phyloP scores from a whole-genome alignment of 495 filamentous ascomycete genomes.

The Aspergillus heteromorphus region DNA sequence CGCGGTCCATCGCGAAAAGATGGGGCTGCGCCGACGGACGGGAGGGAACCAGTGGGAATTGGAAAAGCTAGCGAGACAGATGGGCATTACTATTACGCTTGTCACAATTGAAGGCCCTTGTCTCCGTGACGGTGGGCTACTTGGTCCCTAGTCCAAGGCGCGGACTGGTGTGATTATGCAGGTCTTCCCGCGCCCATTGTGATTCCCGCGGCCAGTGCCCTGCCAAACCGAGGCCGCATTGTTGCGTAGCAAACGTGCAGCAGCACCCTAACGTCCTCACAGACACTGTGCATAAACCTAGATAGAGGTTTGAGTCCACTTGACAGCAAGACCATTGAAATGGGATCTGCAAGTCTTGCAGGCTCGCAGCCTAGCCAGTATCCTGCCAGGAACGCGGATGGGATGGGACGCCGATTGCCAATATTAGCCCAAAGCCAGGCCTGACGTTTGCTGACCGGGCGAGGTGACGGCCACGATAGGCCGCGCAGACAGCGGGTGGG shows the following conservation, averaged over 20 bases:
- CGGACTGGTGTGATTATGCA: background rate
- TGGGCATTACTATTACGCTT: background rate
- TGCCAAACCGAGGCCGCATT: background rate
- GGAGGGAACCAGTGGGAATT: constrained; percentile 1
- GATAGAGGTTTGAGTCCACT: background rate
- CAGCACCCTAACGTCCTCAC: constrained; percentile 6
- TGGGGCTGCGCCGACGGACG: constrained; percentile 12
- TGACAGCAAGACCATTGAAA: constrained; percentile 9
- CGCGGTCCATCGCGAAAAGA: constrained; percentile 7
- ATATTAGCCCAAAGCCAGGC: background rate
- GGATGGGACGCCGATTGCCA: constrained; percentile 1
- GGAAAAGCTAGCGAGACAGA: background rate
- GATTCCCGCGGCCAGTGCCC: background rate
- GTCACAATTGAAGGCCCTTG: background rate
- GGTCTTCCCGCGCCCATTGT: background rate
- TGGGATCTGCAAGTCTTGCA: constrained; percentile 7
- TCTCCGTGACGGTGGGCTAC: background rate
- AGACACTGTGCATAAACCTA: constrained; percentile 5
- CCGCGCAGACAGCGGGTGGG: background rate
- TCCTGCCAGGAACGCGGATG: too few species aligned
- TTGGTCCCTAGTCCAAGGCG: background rate
- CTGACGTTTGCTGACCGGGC: background rate
- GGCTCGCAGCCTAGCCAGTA: background rate
- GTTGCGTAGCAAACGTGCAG: constrained; percentile 13
- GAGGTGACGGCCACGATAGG: background rate